phyloP scores from a whole-genome alignment of 768 basidiomycete genomes.

The Lyophyllum shimeji region DNA sequence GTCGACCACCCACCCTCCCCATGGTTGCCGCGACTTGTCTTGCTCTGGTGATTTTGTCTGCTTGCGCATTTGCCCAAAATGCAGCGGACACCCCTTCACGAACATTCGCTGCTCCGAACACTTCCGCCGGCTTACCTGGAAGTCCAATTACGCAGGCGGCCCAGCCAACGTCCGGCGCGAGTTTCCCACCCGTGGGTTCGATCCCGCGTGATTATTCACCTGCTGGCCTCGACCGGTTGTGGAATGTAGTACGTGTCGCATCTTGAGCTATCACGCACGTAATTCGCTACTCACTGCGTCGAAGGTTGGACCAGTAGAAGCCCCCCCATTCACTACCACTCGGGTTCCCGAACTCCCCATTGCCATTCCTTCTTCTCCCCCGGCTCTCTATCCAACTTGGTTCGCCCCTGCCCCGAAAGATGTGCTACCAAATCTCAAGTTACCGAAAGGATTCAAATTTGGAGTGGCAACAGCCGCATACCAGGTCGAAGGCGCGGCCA shows the following conservation, averaged over 20 bases:
- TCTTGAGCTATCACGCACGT: not conserved
- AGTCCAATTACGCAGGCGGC: not conserved
- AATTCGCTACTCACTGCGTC: not conserved
- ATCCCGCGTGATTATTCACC: constrained; percentile 39
- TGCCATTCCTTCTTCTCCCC: constrained; percentile 41
- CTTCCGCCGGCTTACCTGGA: not conserved
- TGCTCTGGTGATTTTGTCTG: not conserved
- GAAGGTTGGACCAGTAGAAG: constrained; percentile 42
- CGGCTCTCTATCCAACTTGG: constrained; percentile 45
- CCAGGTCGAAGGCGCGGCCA: constrained; percentile 53
- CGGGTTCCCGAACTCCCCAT: constrained; percentile 36
- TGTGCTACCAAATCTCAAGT: constrained; percentile 41
- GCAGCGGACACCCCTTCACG: not conserved
- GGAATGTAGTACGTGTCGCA: constrained; percentile 31
- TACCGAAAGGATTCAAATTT: constrained; percentile 48
- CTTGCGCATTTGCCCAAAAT: not conserved
- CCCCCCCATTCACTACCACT: constrained; percentile 47
- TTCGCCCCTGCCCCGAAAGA: constrained; percentile 43
- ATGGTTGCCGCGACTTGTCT: not conserved
- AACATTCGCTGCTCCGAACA: not conserved
- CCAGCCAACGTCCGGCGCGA: constrained; percentile 7
- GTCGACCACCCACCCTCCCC: not conserved
- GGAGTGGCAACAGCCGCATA: constrained; percentile 54
- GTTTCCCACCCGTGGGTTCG: constrained; percentile 40
- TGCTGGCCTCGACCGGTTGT: constrained; percentile 36